Evolutionary conservation across 768 basidiomycete genomes (phyloP), one percentile per base, ranked within the genome.

Genomic region (Suillus brevipes): DNA sequence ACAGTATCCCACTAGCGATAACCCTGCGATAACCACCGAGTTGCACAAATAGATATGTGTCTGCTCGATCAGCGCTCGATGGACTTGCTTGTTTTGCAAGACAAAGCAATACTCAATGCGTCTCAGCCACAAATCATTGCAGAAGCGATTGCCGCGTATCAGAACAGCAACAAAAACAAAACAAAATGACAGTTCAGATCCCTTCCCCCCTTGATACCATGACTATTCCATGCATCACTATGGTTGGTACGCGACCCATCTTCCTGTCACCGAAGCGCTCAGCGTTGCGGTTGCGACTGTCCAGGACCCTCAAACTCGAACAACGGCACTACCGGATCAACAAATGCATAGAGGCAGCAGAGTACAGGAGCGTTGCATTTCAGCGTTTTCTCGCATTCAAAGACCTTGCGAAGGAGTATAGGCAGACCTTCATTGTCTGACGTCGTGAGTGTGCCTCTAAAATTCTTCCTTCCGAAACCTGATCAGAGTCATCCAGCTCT

Each of bases 201-300:
- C 53, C 68, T 56, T 50, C 62, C 3, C 43, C 47, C 9, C 64
- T 78, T n/a, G 43, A 64, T 9, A 40, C 16, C 49, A 78, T 75
- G 75, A 73, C 62, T 77, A 42, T 42, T 18, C 2, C 42, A 42
- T 42, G 42, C 43, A 45, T 81, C 67, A 63, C 68, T 31, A 77
- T 81, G 76, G 40, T 66, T 20, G 74, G 79, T 43, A 78, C 76
- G 36, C 67, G 50, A 20, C 79, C 78, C 65, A n/a, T n/a, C 10
- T 47, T 10, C 69, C 79, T 6, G 73, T 80, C 64, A 80, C 74
- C 36, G 59, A 65, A 64, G 72, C 73, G 37, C 67, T 79, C 10
- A 60, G n/a, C 18, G 37, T 38, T 38, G 28, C 20, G 20, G 38
- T 60, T 36, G 23, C 10, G 6, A 63, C 20, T 38, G 62, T 23